phyloP scores from a whole-genome alignment of 2,329 filamentous ascomycete species.

The Aspergillus fijiensis region DNA sequence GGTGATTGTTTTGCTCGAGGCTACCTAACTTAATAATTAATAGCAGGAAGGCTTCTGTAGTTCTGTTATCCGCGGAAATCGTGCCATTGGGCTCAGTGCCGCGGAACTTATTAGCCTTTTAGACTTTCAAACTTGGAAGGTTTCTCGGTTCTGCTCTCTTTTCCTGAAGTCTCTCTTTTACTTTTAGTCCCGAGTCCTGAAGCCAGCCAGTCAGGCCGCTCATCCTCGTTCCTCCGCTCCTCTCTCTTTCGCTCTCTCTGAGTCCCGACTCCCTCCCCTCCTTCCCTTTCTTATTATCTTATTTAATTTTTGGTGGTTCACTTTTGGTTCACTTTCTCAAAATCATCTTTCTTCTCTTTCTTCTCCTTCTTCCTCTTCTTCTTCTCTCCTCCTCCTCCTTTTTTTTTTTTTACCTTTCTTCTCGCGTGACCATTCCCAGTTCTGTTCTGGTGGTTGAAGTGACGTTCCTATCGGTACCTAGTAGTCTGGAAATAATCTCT shows the following conservation, averaged over 20 bases:
- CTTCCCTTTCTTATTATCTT: not conserved
- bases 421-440: not conserved
- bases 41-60: too few relatives aligned
- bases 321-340: not conserved
- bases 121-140: too few relatives aligned
- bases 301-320: not conserved
- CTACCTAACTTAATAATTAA: not conserved
- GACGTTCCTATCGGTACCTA: too few relatives aligned
- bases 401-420: slow-evolving; percentile 3
- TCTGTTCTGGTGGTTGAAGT: too few relatives aligned
- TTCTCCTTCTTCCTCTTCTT: not conserved
- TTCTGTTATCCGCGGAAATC: too few relatives aligned
- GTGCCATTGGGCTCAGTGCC: not conserved
- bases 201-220: not conserved
- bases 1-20: too few relatives aligned
- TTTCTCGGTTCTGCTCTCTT: too few relatives aligned
- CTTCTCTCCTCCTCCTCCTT: not conserved
- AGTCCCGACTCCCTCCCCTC: not conserved
- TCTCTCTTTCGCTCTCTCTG: not conserved
- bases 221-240: not conserved
- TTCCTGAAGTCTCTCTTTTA: too few relatives aligned
- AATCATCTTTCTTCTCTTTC: slow-evolving; percentile 1
- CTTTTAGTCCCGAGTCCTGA: too few relatives aligned
- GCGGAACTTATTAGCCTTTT: not conserved
- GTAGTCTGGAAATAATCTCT: not conserved